These are phyloP conservation scores for Parsonsia alboflavescens DNA, from an alignment of 257 asterid genomes.

Conservation along the genomic window DNA sequence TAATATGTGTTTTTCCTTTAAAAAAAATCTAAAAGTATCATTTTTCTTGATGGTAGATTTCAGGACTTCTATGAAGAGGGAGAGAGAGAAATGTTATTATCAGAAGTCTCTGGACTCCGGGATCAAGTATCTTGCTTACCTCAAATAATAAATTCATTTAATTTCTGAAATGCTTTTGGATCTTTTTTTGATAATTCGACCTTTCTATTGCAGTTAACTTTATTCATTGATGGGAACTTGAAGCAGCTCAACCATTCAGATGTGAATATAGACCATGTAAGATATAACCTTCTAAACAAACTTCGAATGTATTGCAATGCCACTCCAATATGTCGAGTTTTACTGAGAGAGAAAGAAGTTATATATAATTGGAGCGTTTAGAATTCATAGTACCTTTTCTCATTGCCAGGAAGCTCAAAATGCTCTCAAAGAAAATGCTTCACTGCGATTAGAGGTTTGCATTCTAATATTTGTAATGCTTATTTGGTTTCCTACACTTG, in stretches of 20 bases:
- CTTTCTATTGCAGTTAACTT: constrained; percentile 44
- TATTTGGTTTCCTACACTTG: constrained; percentile 5
- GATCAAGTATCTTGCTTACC: constrained; percentile 50
- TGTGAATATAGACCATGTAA: constrained; percentile 29
- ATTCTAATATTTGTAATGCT: constrained; percentile 19
- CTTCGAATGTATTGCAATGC: constrained; percentile 7
- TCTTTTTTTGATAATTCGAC: background rate
- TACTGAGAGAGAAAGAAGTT: background rate
- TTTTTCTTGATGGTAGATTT: constrained; percentile 38
- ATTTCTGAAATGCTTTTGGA: constrained; percentile 8
- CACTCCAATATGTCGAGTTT: constrained; percentile 3
- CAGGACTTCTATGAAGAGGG: constrained; percentile 97
- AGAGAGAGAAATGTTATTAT: constrained; percentile 75
- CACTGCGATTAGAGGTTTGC: constrained; percentile 57
- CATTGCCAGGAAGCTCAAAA: constrained; percentile 42
- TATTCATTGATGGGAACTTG: constrained; percentile 53
- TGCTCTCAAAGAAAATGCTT: constrained; percentile 31
- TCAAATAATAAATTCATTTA: background rate
- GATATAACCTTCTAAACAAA: constrained; percentile 17
- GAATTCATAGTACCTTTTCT: constrained; percentile 1
- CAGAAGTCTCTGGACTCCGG: constrained; percentile 72
- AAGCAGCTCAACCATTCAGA: constrained; percentile 43
- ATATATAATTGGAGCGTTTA: background rate
- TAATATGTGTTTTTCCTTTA: background rate
- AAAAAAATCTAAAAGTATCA: background rate